These are phyloP conservation scores for Fusarium drepaniforme DNA, from an alignment of 2,329 filamentous ascomycete species.

Conservation along the genomic window DNA sequence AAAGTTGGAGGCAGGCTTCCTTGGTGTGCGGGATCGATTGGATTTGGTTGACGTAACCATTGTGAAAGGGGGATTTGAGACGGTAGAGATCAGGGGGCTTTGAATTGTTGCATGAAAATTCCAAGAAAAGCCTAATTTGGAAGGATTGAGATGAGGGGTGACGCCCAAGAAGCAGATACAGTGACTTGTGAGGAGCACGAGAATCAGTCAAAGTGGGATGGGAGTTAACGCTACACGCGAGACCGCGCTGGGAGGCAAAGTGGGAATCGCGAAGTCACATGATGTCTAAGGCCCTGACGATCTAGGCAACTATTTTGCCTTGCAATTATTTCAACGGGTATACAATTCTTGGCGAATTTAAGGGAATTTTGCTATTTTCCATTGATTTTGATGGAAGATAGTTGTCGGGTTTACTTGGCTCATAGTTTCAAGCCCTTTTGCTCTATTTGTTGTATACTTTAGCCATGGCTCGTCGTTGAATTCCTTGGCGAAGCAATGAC, in stretches of 20 bases:
- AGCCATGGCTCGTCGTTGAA: background rate
- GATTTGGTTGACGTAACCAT: conserved; percentile 53
- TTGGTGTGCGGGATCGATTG: conserved; percentile 48
- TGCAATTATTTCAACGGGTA: background rate
- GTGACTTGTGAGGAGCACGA: background rate
- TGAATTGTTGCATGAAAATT: background rate
- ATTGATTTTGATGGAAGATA: background rate
- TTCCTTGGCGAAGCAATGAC: background rate
- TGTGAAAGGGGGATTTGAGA: conserved; percentile 16
- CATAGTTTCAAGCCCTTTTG: background rate
- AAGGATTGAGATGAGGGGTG: background rate
- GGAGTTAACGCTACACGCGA: conserved; percentile 33
- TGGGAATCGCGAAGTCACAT: conserved; percentile 49
- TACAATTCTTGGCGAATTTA: background rate
- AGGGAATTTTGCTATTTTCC: background rate
- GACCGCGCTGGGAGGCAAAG: conserved; percentile 32
- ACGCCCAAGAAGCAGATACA: background rate
- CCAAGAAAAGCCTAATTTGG: background rate
- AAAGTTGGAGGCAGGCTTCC: conserved; percentile 43
- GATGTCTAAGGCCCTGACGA: conserved; percentile 13
- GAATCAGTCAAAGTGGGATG: conserved; percentile 30
- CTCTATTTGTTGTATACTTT: background rate
- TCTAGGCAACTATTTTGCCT: background rate
- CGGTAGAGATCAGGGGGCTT: background rate
- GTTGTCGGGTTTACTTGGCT: background rate